Evolutionary conservation across 192 early-diverging fungal genomes (phyloP), one percentile per base, ranked within the genome.

Genomic region (Backusella morwellensis): DNA sequence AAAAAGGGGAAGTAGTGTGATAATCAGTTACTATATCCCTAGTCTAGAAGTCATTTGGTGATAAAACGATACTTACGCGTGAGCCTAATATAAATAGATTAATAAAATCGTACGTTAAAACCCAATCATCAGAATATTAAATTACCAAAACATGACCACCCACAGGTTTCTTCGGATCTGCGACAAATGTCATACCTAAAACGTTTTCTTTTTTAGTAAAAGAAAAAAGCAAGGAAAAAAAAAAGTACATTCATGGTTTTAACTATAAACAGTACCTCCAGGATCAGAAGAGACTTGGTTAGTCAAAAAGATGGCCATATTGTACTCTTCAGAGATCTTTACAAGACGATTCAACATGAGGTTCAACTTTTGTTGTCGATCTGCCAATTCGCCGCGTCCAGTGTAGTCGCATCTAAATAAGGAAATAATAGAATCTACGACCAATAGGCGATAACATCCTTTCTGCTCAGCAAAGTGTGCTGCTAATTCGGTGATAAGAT

Each of bases 161-260:
- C 50, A 95, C 89, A 8, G 95, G 95, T 73, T 96, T 96, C 85
- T 95, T 95, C 59, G 95, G 94, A 74, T 96, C 95, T 17, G 92
- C 86, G 0, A 93, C 92, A 84, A 96, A 96, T 23, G 91, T 91
- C 83, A 95, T 83, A 0, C 81, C 85, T 52, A n/a, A 72, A 77
- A 47, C 29, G 56, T 63, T 23, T 8, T 3, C n/a, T 63, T 63
- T 63, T 63, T 63, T 29, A 29, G 21, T 26, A 47, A 68, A 56
- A 50, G 29, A 63, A 38, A 19, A 73, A 59, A 4, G 29, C 29
- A 32, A 32, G 1, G 29, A 2, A 32, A 32, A 32, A 32, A 32
- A 32, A 32, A 32, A 32, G 32, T 0, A 38, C 0, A 73, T 6
- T 68, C 15, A 15, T 35, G 6, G 4, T 17, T 44, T 44, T 44